Evolutionary conservation across 257 asterid species (phyloP).

Genomic region (Solanum arcanum): DNA sequence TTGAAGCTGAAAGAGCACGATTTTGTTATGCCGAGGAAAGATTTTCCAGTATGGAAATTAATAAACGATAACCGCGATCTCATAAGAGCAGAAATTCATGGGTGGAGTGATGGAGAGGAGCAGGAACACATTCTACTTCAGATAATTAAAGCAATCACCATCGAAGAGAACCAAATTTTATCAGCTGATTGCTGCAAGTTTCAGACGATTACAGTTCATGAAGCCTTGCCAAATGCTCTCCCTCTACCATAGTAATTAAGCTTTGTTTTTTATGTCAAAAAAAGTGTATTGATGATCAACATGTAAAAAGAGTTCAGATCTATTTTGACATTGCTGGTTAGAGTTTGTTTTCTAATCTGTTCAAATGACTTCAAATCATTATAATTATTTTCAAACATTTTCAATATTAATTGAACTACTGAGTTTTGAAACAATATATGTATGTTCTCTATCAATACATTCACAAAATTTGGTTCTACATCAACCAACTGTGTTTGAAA

Average conservation of each 20-base stretch:
- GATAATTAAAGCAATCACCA: slow-evolving; percentile 7
- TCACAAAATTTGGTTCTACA: too few relatives aligned
- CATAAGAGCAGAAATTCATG: slow-evolving; percentile 14
- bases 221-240: slow-evolving; percentile 24
- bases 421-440: too few relatives aligned
- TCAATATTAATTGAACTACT: too few relatives aligned
- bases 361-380: too few relatives aligned
- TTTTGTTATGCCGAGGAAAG: slow-evolving; percentile 23
- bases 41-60: slow-evolving; percentile 26
- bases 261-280: too few relatives aligned
- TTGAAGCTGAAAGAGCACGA: slow-evolving; percentile 14
- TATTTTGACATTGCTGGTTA: too few relatives aligned
- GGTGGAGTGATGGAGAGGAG: slow-evolving; percentile 27
- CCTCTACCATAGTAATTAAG: slow-evolving; percentile 26
- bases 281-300: too few relatives aligned
- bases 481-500: too few relatives aligned
- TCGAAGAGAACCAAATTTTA: slow-evolving; percentile 6
- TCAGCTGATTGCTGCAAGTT: slow-evolving; percentile 24
- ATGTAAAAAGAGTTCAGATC: too few relatives aligned
- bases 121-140: slow-evolving; percentile 6
- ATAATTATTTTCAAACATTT: too few relatives aligned
- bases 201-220: slow-evolving; percentile 6
- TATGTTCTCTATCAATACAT: too few relatives aligned
- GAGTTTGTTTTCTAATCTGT: too few relatives aligned
- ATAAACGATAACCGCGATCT: slow-evolving; percentile 7